phyloP scores from a whole-genome alignment of 257 asterid species.

The Agastache rugosa region DNA sequence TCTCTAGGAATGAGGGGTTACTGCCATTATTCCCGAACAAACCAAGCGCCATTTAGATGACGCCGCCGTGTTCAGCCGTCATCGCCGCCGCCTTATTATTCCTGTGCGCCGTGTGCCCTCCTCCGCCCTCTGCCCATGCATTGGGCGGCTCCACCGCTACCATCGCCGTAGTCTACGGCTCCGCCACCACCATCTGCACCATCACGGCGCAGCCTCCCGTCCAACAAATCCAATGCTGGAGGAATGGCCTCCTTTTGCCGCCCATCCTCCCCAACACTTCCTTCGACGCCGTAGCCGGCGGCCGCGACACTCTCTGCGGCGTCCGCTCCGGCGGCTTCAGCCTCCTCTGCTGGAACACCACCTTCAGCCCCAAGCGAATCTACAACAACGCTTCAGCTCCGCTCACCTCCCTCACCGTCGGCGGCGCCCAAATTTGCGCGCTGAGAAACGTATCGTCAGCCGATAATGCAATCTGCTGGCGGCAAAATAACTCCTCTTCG shows the following conservation, averaged over 20 bases:
- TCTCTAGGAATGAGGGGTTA: conserved; percentile 50
- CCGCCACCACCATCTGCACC: conserved; percentile 64
- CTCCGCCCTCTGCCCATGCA: conserved; percentile 49
- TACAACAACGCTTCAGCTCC: conserved; percentile 51
- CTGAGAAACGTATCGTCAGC: conserved; percentile 39
- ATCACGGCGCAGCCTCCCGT: conserved; percentile 57
- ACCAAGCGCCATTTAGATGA: conserved; percentile 48
- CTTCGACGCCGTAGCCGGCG: conserved; percentile 78
- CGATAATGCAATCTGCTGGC: conserved; percentile 62
- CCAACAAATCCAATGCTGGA: conserved; percentile 76
- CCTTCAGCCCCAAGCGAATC: conserved; percentile 56
- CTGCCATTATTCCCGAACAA: conserved; percentile 22
- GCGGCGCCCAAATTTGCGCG: conserved; percentile 72
- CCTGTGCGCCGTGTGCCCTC: conserved; percentile 33
- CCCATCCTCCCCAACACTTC: conserved; percentile 55
- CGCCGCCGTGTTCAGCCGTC: conserved; percentile 40
- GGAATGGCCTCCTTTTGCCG: conserved; percentile 40
- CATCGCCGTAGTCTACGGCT: conserved; percentile 71
- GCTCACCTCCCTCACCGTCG: conserved; percentile 55
- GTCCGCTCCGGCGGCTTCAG: conserved; percentile 68
- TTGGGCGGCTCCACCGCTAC: conserved; percentile 77
- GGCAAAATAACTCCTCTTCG: conserved; percentile 45
- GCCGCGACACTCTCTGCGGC: conserved; percentile 65
- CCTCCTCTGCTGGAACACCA: conserved; percentile 71
- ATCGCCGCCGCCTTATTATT: conserved; percentile 35